These are phyloP conservation scores for Naematelia aurantialba DNA, from an alignment of 768 basidiomycete species.

Conservation along the genomic window DNA sequence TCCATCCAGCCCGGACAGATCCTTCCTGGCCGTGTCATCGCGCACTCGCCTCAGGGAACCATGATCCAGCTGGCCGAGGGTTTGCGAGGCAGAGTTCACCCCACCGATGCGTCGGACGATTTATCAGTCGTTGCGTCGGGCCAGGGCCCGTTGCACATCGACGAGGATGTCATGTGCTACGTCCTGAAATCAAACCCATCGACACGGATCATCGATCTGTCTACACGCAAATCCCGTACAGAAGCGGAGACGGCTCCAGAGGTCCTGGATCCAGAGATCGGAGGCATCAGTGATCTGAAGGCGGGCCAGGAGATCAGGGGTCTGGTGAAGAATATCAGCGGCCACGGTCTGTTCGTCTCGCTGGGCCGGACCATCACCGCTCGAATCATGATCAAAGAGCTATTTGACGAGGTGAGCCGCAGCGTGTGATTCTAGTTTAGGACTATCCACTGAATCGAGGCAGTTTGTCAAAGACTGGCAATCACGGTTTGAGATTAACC, in stretches of 20 bases:
- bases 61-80: conserved; percentile 69
- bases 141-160: conserved; percentile 55
- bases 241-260: conserved; percentile 52
- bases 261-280: conserved; percentile 68
- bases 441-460: too few species aligned
- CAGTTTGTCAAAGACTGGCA: conserved; percentile 98
- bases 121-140: conserved; percentile 55
- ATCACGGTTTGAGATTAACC: conserved; percentile 68
- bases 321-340: conserved; percentile 76
- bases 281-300: conserved; percentile 60
- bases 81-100: conserved; percentile 72
- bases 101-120: conserved; percentile 77
- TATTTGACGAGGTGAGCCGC: conserved; percentile 72
- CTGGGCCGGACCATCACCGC: conserved; percentile 80
- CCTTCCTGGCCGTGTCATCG: conserved; percentile 73
- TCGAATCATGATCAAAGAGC: conserved; percentile 85
- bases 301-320: conserved; percentile 76
- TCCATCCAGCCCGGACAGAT: conserved; percentile 65
- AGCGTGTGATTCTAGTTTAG: not conserved
- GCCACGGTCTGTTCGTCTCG: conserved; percentile 80
- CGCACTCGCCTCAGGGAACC: conserved; percentile 67
- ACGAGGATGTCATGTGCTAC: conserved; percentile 65
- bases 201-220: conserved; percentile 70
- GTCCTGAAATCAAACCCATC: conserved; percentile 67
- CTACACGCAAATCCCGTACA: conserved; percentile 71